Evolutionary conservation across 129 eudicot genomes (phyloP).

Genomic region (Erigeron canadensis): DNA sequence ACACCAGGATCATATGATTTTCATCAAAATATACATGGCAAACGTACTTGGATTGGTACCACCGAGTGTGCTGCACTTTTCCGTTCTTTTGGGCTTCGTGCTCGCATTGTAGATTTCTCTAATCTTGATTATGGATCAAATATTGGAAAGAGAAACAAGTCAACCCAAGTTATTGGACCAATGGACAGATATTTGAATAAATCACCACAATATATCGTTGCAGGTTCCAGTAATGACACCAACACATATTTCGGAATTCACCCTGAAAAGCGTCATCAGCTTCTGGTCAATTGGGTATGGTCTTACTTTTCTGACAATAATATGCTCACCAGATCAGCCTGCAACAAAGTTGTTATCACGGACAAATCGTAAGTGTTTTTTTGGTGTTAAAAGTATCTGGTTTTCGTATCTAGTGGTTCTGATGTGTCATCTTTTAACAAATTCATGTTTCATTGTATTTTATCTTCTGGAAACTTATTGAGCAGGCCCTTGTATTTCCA

Average conservation of each 20-base stretch:
- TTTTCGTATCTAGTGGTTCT: not conserved
- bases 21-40: constrained; percentile 51
- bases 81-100: constrained; percentile 89
- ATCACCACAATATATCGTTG: constrained; percentile 11
- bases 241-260: constrained; percentile 18
- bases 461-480: constrained; percentile 4
- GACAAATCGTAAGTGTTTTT: constrained; percentile 64
- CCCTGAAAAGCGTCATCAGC: constrained; percentile 48
- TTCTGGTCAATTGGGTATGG: constrained; percentile 85
- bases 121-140: not conserved
- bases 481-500: constrained; percentile 98
- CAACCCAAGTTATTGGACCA: constrained; percentile 59
- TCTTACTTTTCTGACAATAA: constrained; percentile 63
- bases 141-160: constrained; percentile 19
- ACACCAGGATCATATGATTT: constrained; percentile 59
- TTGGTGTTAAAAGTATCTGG: not conserved
- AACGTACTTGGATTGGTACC: constrained; percentile 78
- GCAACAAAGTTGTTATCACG: constrained; percentile 49
- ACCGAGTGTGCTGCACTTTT: constrained; percentile 87
- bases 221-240: constrained; percentile 22
- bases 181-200: constrained; percentile 65
- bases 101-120: constrained; percentile 73
- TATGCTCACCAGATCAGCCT: constrained; percentile 23
- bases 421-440: not conserved
- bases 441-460: not conserved